Conservation (phyloP, 257 asterid species). For the Asclepias syriaca region DNA sequence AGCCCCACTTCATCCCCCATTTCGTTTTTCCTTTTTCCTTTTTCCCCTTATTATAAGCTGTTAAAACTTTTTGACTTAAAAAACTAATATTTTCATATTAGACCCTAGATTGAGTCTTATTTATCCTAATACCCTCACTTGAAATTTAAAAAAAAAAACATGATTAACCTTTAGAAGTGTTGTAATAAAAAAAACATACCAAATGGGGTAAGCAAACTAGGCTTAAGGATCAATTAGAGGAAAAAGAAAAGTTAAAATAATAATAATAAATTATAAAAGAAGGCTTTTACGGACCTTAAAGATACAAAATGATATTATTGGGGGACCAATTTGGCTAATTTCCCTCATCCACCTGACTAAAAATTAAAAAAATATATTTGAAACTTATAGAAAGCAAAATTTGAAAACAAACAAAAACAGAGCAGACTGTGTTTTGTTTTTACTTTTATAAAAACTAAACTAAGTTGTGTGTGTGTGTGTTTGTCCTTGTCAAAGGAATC, state of each 20-base stretch:
- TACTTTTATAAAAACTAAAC: not conserved
- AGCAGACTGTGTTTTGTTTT: not conserved
- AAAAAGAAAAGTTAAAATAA: not conserved
- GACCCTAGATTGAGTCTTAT: not conserved
- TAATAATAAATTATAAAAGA: too few relatives aligned
- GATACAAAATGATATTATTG: not conserved
- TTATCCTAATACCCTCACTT: not conserved
- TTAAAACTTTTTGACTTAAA: not conserved
- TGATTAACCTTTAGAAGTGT: too few relatives aligned
- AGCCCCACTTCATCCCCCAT: not conserved
- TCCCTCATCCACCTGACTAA: not conserved
- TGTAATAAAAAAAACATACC: too few relatives aligned
- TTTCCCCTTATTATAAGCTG: not conserved
- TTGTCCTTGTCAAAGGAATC: conserved; percentile 47
- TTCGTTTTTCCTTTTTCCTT: too few relatives aligned
- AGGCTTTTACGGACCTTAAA: too few relatives aligned
- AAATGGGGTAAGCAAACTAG: too few relatives aligned
- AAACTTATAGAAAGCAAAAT: not conserved
- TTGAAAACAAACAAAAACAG: not conserved
- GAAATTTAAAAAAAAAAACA: too few relatives aligned
- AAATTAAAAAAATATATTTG: not conserved
- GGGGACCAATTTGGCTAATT: not conserved
- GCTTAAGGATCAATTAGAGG: not conserved
- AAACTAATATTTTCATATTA: not conserved
- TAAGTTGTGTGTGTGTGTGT: too few relatives aligned